phyloP scores from a whole-genome alignment of 1,284 basidiomycete species.

The Sanghuangporus sanghuang region DNA sequence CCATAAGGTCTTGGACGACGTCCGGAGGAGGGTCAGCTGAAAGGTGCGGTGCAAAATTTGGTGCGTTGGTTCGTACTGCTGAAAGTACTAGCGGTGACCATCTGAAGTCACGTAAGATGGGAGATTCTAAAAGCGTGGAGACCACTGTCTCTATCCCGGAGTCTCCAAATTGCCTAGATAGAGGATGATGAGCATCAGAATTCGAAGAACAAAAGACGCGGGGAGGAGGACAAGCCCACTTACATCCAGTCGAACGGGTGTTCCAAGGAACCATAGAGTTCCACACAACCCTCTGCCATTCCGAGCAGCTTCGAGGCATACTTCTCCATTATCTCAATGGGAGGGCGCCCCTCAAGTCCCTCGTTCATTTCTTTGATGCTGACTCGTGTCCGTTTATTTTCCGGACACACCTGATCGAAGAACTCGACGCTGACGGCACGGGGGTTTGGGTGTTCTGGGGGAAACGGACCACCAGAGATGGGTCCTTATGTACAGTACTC shows the following conservation, averaged over 20 bases:
- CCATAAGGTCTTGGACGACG: constrained; percentile 39
- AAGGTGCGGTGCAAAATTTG: constrained; percentile 2
- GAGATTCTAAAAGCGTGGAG: constrained; percentile 31
- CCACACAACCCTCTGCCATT: constrained; percentile 15
- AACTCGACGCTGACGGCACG: constrained; percentile 14
- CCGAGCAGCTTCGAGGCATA: constrained; percentile 11
- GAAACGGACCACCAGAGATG: constrained; percentile 15
- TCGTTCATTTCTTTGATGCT: constrained; percentile 9
- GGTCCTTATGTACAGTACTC: constrained; percentile 10
- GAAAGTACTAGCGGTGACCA: constrained; percentile 35
- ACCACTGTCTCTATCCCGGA: constrained; percentile 23
- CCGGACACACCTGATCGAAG: constrained; percentile 17
- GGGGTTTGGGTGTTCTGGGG: constrained; percentile 5
- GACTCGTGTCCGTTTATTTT: constrained; percentile 1
- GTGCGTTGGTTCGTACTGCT: constrained; percentile 15
- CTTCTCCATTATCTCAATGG: constrained; percentile 11
- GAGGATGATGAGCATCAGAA: neutral
- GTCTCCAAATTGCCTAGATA: constrained; percentile 8
- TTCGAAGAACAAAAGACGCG: neutral
- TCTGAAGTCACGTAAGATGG: constrained; percentile 31
- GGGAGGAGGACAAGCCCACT: neutral
- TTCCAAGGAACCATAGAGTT: constrained; percentile 2
- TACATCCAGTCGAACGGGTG: constrained; percentile 15
- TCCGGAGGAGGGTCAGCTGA: constrained; percentile 19
- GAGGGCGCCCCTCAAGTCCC: neutral